Conservation (phyloP, 805 yeast species). For the Cyberlindnera galapagoensis region DNA sequence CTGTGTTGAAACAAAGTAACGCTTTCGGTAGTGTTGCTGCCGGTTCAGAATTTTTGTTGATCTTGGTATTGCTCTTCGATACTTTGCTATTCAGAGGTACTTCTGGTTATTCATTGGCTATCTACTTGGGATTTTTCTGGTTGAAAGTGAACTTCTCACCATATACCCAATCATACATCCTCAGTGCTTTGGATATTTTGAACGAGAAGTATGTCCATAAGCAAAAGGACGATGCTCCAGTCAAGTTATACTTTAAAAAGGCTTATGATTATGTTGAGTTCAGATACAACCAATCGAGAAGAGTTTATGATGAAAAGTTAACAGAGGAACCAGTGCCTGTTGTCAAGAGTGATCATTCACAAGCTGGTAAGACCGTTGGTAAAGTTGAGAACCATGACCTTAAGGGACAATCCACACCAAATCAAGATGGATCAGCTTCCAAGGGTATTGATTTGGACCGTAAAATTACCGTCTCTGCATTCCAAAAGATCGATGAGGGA, state of each 20-base stretch:
- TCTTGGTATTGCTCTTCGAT: constrained; percentile 48
- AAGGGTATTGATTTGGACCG: too few relatives aligned
- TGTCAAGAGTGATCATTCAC: constrained; percentile 1
- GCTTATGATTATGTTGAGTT: constrained; percentile 34
- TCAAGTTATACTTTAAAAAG: constrained; percentile 29
- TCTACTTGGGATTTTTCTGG: constrained; percentile 61
- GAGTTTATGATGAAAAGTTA: constrained; percentile 11
- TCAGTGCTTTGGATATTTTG: constrained; percentile 24
- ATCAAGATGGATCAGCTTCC: not conserved
- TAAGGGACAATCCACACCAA: too few relatives aligned
- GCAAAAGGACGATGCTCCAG: constrained; percentile 21
- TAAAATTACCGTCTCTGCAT: too few relatives aligned
- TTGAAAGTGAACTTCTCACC: constrained; percentile 52
- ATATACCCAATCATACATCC: constrained; percentile 30
- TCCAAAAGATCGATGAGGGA: too few relatives aligned
- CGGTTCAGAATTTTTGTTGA: constrained; percentile 51
- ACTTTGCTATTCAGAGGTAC: constrained; percentile 57
- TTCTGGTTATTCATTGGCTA: constrained; percentile 60
- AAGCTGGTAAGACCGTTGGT: constrained; percentile 5
- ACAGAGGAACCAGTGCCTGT: constrained; percentile 9
- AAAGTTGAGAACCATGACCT: constrained; percentile 5
- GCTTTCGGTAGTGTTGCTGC: constrained; percentile 44
- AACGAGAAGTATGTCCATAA: constrained; percentile 30
- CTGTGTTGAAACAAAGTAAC: constrained; percentile 32
- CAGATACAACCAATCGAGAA: constrained; percentile 32